These are phyloP conservation scores for Axilococcus clingmanii DNA, from an alignment of 139 green algal genomes.

Conservation along the genomic window DNA sequence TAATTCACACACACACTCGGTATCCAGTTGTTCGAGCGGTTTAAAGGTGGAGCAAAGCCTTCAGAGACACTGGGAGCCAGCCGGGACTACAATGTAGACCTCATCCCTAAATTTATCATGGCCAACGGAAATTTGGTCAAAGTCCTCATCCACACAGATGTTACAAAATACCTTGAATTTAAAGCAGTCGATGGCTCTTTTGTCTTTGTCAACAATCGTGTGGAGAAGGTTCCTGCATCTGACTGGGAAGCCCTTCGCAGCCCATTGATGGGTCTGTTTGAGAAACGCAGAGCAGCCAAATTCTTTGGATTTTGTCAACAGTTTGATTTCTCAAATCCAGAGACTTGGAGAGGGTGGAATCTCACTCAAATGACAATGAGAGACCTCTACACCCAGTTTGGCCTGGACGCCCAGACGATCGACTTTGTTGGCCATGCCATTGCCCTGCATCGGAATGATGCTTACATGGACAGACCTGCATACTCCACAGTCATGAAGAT, in stretches of 20 bases:
- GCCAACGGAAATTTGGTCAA: conserved; percentile 73
- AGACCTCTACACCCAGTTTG: conserved; percentile 81
- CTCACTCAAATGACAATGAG: conserved; percentile 75
- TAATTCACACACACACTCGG: no score
- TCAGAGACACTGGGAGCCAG: conserved; percentile 60
- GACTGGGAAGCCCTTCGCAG: conserved; percentile 88
- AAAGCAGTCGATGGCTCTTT: conserved; percentile 94
- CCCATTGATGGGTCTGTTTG: conserved; percentile 93
- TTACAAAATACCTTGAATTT: conserved; percentile 98
- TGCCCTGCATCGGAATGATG: conserved; percentile 69
- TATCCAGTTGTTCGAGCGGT: conserved; percentile 85
- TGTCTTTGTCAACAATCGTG: conserved; percentile 80
- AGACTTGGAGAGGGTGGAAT: conserved; percentile 80
- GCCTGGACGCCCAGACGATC: conserved; percentile 67
- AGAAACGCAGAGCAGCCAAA: conserved; percentile 86
- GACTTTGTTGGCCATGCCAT: conserved; percentile 97
- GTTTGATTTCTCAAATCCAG: conserved; percentile 70
- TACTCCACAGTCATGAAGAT: conserved; percentile 75
- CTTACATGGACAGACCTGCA: conserved; percentile 48
- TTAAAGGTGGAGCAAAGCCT: conserved; percentile 55
- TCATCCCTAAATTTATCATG: conserved; percentile 99
- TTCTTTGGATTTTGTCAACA: conserved; percentile 97
- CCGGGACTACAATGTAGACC: conserved; percentile 96
- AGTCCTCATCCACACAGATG: conserved; percentile 91
- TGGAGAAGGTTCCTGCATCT: conserved; percentile 73